Base-by-base conservation (phyloP, 257 asterid species). In the Ophiorrhiza pumila region DNA sequence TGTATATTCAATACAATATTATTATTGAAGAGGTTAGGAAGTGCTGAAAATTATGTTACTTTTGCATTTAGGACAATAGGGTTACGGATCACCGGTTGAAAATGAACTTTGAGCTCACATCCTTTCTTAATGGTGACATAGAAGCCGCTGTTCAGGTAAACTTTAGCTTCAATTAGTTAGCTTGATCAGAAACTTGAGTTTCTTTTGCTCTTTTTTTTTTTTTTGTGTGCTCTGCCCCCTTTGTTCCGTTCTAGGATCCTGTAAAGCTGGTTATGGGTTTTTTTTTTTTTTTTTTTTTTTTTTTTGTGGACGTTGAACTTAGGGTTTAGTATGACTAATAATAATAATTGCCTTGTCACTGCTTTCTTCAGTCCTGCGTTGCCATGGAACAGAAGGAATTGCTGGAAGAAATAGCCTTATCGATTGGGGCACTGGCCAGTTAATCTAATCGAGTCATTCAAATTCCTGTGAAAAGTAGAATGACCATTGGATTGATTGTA, bases 51-150 rank as follows among this genome's bases (percentile, higher is more conserved):
- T 55, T 5, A n/a, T 63, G 25, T 58, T 29, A 29, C 46, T 62
- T 76, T 29, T 42, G 62, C 58, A 68, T 73, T 55, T 85, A 95
- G 99, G 99, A 95, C 85, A 95, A 92, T 69, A 82, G 99, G 79
- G 99, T 92, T 59, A 87, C 98, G 35, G 99, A 95, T 84, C 99
- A 95, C 84, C 82, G 99, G 77, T 76, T 92, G 78, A 95, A 95
- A 84, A 89, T 95, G 91, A 95, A 92, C 81, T 95, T 95, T 47
- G 89, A 83, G 80, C 98, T 95, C 65, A 84, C 86, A 47, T 85
- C 98, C 7, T 95, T 95, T 85, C 86, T 95, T 66, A 89, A 87
- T 63, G 99, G 99, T 69, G 91, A 92, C 87, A 86, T 95, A 7
- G 99, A 95, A 77, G 80, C 92, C 11, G 97, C 98, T 22, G 94